Percentiles rank a stretch among this genome's conserved stretches.
Evolutionary conservation across 2,329 filamentous ascomycete species (phyloP).

Genomic region (Colletotrichum plurivorum): DNA sequence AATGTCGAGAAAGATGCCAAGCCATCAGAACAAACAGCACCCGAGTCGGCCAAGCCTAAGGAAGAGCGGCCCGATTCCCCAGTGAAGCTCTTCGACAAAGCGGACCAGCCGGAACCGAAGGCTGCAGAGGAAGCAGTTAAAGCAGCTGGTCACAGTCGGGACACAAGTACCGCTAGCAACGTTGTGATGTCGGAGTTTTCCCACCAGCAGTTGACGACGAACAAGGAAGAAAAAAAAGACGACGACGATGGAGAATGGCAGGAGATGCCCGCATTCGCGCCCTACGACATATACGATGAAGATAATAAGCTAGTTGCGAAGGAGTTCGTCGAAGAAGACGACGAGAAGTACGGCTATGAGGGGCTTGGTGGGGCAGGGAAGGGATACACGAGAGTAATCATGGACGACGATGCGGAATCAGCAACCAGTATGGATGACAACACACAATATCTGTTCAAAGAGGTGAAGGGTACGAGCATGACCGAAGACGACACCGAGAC

Average conservation of each 20-base stretch:
- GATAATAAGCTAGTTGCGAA: conserved; percentile 88
- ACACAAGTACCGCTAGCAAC: conserved; percentile 56
- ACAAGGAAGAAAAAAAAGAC: conserved; percentile 67
- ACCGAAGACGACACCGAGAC: conserved; percentile 83
- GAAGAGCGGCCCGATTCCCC: conserved; percentile 20
- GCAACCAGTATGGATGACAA: conserved; percentile 98
- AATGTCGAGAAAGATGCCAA: not conserved
- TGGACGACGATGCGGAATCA: conserved; percentile 95
- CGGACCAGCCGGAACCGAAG: conserved; percentile 38
- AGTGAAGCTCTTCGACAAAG: conserved; percentile 32
- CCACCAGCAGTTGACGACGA: conserved; percentile 81
- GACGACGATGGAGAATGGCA: conserved; percentile 85
- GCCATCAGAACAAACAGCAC: not conserved
- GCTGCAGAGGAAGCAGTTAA: conserved; percentile 15
- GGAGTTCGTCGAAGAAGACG: conserved; percentile 81
- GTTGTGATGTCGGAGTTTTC: conserved; percentile 84
- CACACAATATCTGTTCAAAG: conserved; percentile 94
- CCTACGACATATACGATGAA: conserved; percentile 96
- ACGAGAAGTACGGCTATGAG: conserved; percentile 76
- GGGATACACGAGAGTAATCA: conserved; percentile 94
- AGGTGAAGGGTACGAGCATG: conserved; percentile 71
- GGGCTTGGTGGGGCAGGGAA: conserved; percentile 91
- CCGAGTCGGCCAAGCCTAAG: conserved; percentile 1
- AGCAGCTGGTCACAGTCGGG: conserved; percentile 43
- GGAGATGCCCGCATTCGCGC: conserved; percentile 92